phyloP scores from a whole-genome alignment of 495 filamentous ascomycete species.

The Lasiosphaeriaceae sp. region DNA sequence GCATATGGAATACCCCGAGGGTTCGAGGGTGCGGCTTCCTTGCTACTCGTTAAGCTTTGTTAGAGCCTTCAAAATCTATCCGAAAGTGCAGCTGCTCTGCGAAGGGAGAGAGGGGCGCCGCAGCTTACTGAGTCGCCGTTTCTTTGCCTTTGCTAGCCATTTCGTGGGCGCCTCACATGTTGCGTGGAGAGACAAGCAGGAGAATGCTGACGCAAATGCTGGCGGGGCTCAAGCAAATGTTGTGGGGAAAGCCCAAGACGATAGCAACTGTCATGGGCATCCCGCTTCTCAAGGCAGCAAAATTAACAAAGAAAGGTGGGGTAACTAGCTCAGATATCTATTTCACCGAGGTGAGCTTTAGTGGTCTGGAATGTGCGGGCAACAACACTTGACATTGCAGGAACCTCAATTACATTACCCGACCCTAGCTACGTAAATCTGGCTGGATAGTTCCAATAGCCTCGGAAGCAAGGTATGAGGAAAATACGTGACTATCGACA shows the following conservation, averaged over 20 bases:
- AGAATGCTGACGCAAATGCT: background rate
- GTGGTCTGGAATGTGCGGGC: background rate
- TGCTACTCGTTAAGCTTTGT: constrained; percentile 22
- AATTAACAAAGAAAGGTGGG: constrained; percentile 5
- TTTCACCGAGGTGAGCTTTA: background rate
- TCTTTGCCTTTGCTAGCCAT: constrained; percentile 37
- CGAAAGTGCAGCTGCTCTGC: background rate
- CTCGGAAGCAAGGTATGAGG: too few relatives aligned
- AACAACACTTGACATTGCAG: too few relatives aligned
- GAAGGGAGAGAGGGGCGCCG: background rate
- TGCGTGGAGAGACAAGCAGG: background rate
- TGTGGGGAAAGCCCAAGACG: background rate
- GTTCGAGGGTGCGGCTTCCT: constrained; percentile 65
- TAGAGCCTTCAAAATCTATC: background rate
- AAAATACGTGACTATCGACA: too few relatives aligned
- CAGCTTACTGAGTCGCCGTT: constrained; percentile 3
- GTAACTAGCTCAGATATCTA: background rate
- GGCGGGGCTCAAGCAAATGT: background rate
- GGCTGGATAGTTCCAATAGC: too few relatives aligned
- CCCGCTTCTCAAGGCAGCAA: background rate
- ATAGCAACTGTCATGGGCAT: background rate
- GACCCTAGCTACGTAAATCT: too few relatives aligned
- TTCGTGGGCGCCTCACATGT: constrained; percentile 1
- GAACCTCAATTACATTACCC: too few relatives aligned
- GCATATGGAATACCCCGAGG: constrained; percentile 90